Evolutionary conservation across 1,139 yeast species (phyloP).

Genomic region (Scheffersomyces parashehatae): DNA sequence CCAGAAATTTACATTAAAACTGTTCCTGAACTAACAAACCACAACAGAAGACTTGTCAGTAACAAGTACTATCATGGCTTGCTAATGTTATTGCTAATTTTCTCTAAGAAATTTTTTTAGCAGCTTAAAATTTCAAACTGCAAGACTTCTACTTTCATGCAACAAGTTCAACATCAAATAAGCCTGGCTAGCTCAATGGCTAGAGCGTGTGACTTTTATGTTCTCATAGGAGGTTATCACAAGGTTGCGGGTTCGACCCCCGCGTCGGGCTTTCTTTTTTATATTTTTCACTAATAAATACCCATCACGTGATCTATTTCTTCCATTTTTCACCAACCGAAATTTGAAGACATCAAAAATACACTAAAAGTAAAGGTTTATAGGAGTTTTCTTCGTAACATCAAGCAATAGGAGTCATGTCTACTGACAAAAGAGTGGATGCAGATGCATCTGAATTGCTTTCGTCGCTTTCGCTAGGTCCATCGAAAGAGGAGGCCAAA

Average conservation of each 20-base stretch:
- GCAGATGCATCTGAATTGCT: slow-evolving; percentile 34
- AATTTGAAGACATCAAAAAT: too few species aligned
- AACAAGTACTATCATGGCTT: too few species aligned
- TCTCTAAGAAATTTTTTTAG: neutral
- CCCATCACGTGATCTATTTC: neutral
- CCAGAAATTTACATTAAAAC: too few species aligned
- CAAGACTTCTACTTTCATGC: too few species aligned
- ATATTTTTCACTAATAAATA: neutral
- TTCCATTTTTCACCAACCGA: too few species aligned
- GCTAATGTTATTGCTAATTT: too few species aligned
- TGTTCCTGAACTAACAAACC: too few species aligned
- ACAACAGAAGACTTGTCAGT: too few species aligned
- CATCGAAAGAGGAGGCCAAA: neutral
- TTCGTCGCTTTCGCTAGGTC: slow-evolving; percentile 26
- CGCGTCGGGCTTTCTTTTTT: slow-evolving; percentile 21
- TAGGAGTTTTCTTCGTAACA: neutral
- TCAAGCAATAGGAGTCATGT: slow-evolving; percentile 6
- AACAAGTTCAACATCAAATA: neutral
- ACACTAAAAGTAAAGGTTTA: neutral
- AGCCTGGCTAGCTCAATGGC: slow-evolving; percentile 21
- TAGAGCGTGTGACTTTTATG: slow-evolving; percentile 21
- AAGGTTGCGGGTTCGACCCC: slow-evolving; percentile 20
- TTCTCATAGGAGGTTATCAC: slow-evolving; percentile 11
- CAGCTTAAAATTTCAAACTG: too few species aligned
- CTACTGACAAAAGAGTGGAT: slow-evolving; percentile 23